Evolutionary conservation across 805 yeast species (phyloP), one percentile per base, ranked within the genome.

Genomic region (Lachancea thermotolerans): DNA sequence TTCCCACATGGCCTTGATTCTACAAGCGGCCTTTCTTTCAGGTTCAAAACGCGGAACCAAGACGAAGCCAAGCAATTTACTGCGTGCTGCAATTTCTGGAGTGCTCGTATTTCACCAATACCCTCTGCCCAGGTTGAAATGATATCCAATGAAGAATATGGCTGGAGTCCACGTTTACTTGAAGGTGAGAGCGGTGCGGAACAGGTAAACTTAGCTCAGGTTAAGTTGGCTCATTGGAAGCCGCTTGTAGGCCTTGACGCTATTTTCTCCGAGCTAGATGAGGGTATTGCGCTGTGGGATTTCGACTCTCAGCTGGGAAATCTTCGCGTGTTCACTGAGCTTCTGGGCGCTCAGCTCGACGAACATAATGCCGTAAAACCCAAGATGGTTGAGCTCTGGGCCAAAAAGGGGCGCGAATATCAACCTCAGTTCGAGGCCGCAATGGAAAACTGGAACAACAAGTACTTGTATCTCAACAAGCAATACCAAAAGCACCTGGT

Each of bases 81-180:
- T 14, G 77, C 82, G 53, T 79, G 91, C 4, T 81, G 93, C 64
- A 89, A 88, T 62, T 89, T 85, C 60, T 89, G 96, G 96, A 86
- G 95, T 2, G 85, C 91, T 1, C 75, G 93, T 52, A 75, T 85
- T 32, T 82, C 95, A 6, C 82, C 89, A 12, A 81, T 86, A 16
- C 95, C 95, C 2, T 72, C 69, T 29, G 49, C 80, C 0, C 85
- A 81, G 55, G 82, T 79, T 45, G 79, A 83, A 50, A 72, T 85
- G 29, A 79, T 88, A 2, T 81, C 91, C 5, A 75, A 71, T 44
- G 75, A 81, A 47, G 95, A 89, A 59, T 88, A 79, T 59, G 96
- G 96, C 2, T 88, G 95, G 95, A 64, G 71, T 39, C 42, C 50
- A 4, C 45, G 42, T 3, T 17, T 64, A 1, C 36, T 48, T 17